Percentiles rank a stretch among this genome's conserved stretches.
These are phyloP conservation scores for Gyrodon lividus DNA, from an alignment of 768 basidiomycete species.

Conservation along the genomic window DNA sequence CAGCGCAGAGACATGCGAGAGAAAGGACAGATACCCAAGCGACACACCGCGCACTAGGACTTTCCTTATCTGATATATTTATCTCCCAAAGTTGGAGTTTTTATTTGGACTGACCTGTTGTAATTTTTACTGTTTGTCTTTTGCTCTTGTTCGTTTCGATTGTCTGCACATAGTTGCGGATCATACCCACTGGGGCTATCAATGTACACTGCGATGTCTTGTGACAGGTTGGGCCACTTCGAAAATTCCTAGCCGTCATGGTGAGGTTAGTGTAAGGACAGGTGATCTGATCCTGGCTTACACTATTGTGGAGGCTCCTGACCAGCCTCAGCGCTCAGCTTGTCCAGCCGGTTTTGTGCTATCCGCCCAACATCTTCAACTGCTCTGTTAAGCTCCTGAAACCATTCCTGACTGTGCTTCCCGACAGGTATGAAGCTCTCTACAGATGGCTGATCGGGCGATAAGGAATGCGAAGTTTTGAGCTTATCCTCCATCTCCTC, in stretches of 20 bases:
- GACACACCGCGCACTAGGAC: conserved; percentile 11
- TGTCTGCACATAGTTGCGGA: conserved; percentile 13
- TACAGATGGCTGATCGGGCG: conserved; percentile 35
- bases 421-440: conserved; percentile 39
- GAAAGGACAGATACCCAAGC: conserved; percentile 21
- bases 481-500: conserved; percentile 78
- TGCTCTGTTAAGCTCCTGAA: conserved; percentile 66
- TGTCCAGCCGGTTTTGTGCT: conserved; percentile 63
- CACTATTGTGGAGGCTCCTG: background rate
- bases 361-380: conserved; percentile 73
- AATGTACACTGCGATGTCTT: conserved; percentile 18
- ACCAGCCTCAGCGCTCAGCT: conserved; percentile 14
- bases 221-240: background rate
- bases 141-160: background rate
- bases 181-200: conserved; percentile 1
- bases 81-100: conserved; percentile 21
- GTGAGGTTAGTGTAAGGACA: background rate
- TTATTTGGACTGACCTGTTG: conserved; percentile 27
- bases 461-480: conserved; percentile 49
- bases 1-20: conserved; percentile 33
- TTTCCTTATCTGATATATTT: conserved; percentile 34
- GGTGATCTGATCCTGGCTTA: background rate
- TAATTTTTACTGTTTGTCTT: conserved; percentile 12
- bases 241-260: too few relatives aligned
- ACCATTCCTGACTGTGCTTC: conserved; percentile 52